A percentile compares a stretch with the other conserved stretches of the same genome.
phyloP scores from a whole-genome alignment of 2,329 filamentous ascomycete genomes.

The Volutella citrinella region DNA sequence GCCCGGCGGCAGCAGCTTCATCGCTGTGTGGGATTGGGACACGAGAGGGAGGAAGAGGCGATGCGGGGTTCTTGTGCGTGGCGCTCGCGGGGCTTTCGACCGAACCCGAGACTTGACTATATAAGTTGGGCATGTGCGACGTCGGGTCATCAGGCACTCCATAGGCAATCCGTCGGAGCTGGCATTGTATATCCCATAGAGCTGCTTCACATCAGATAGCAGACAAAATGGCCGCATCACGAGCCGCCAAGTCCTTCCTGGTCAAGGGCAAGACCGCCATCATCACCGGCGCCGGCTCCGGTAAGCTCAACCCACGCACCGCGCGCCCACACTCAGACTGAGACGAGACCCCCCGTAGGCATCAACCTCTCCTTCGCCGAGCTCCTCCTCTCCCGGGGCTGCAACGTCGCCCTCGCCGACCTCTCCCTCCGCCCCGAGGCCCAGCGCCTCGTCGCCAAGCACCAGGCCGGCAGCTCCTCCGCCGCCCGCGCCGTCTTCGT shows the following conservation, averaged over 20 bases:
- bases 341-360: conserved; percentile 20
- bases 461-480: conserved; percentile 14
- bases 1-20: too few relatives aligned
- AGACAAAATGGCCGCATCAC: conserved; percentile 13
- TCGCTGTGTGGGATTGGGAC: too few relatives aligned
- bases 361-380: conserved; percentile 44
- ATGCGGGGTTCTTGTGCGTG: too few relatives aligned
- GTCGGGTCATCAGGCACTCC: too few relatives aligned
- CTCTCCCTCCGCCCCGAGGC: conserved; percentile 41
- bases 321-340: too few relatives aligned
- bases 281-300: conserved; percentile 28
- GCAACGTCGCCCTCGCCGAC: conserved; percentile 46
- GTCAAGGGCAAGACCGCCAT: conserved; percentile 28
- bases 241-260: conserved; percentile 11
- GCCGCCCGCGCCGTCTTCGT: conserved; percentile 39
- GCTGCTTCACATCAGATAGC: too few relatives aligned
- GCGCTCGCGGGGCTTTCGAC: too few relatives aligned
- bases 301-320: conserved; percentile 6
- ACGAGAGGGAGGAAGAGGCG: too few relatives aligned
- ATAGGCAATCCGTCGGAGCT: too few relatives aligned
- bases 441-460: conserved; percentile 26
- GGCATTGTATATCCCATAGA: too few relatives aligned
- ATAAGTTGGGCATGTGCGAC: too few relatives aligned
- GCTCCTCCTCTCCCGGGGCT: conserved; percentile 37
- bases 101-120: too few relatives aligned